Conservation (phyloP, 139 green algal species). For the Chlorella sp. region DNA sequence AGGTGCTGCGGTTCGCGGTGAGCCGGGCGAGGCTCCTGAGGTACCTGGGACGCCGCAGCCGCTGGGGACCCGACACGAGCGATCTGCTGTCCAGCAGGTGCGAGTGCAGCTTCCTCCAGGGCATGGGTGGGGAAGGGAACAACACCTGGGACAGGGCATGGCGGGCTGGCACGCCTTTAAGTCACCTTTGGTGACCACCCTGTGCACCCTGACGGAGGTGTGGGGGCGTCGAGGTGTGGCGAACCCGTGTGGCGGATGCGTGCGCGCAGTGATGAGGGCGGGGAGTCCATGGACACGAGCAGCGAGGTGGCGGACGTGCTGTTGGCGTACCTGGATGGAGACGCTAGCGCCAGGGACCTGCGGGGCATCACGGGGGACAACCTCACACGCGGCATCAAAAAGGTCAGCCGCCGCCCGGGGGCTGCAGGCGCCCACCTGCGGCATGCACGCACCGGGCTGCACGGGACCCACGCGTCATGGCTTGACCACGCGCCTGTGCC, state of each 20-base stretch:
- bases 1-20: neutral
- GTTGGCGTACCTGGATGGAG: neutral
- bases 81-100: neutral
- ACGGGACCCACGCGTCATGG: no score
- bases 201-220: no score
- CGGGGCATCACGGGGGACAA: neutral
- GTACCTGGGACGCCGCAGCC: neutral
- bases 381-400: neutral
- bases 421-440: no score
- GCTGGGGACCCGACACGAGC: neutral
- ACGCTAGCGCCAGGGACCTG: neutral
- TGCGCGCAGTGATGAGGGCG: neutral
- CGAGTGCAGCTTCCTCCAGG: no score
- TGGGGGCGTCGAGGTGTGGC: no score
- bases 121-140: no score
- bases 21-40: neutral
- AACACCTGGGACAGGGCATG: no score
- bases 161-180: no score
- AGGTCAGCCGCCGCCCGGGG: neutral
- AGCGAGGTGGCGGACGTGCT: neutral
- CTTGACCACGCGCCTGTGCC: no score
- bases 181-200: no score
- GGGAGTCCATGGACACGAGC: neutral
- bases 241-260: neutral
- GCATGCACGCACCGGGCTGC: no score